Conservation (phyloP, 2,329 filamentous ascomycete genomes). For the Pseudogymnoascus sp. region DNA sequence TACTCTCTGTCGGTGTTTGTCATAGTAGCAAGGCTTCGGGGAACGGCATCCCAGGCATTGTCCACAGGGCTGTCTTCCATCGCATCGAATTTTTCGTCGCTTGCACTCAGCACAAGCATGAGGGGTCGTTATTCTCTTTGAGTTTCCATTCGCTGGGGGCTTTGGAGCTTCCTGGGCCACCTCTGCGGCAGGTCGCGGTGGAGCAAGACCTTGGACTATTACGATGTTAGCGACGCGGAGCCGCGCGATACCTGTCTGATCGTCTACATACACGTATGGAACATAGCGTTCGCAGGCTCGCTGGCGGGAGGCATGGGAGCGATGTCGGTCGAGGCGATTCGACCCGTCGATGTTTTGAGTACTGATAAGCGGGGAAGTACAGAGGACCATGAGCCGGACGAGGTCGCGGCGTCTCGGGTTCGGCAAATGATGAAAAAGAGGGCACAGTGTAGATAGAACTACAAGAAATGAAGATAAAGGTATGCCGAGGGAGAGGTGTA, state of each 20-base stretch:
- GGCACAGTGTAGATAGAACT: background rate
- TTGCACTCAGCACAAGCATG: slow-evolving; percentile 71
- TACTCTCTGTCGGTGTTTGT: slow-evolving; percentile 68
- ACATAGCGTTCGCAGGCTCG: slow-evolving; percentile 19
- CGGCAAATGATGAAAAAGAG: background rate
- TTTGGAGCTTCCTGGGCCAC: slow-evolving; percentile 23
- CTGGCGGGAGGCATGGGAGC: slow-evolving; percentile 23
- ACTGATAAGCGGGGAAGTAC: background rate
- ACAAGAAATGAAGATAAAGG: background rate
- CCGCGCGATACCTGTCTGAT: background rate
- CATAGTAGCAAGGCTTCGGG: slow-evolving; percentile 70
- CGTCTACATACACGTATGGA: slow-evolving; percentile 26
- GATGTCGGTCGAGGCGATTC: slow-evolving; percentile 1
- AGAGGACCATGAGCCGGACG: background rate
- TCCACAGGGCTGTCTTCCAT: slow-evolving; percentile 72
- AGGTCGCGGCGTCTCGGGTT: background rate
- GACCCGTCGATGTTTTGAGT: background rate
- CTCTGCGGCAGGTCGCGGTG: slow-evolving; percentile 22
- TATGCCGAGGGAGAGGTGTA: background rate
- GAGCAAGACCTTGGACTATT: slow-evolving; percentile 27
- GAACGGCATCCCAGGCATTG: slow-evolving; percentile 77
- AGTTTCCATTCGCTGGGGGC: slow-evolving; percentile 29
- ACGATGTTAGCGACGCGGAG: background rate
- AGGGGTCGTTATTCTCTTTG: slow-evolving; percentile 46
- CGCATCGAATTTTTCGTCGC: slow-evolving; percentile 74